These are phyloP conservation scores for Rhododendron ferrugineum DNA, from an alignment of 148 eudicot genomes.

Conservation along the genomic window DNA sequence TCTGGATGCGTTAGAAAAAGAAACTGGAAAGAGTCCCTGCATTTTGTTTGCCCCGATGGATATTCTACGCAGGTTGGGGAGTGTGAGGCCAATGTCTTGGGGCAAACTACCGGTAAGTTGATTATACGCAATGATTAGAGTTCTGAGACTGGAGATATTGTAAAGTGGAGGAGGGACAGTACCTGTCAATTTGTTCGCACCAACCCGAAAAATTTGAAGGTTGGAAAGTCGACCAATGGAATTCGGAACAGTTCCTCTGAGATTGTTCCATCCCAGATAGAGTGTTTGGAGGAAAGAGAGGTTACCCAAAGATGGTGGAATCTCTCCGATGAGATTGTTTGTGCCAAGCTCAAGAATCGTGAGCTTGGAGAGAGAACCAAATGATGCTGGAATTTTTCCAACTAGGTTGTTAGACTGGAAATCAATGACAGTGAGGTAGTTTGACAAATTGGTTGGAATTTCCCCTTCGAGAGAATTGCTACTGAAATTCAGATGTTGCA, in stretches of 20 bases:
- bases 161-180: constrained; percentile 1
- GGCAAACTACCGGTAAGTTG: constrained; percentile 6
- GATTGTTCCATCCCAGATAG: neutral
- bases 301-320: constrained; percentile 13
- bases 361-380: neutral
- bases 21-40: neutral
- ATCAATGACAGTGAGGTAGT: neutral
- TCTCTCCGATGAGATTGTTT: constrained; percentile 5
- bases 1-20: neutral
- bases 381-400: neutral
- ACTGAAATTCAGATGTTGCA: neutral
- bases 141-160: neutral
- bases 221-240: neutral
- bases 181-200: neutral
- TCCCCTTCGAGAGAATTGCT: neutral
- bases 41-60: neutral
- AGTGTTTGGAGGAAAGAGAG: neutral
- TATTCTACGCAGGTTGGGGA: neutral
- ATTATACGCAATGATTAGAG: neutral
- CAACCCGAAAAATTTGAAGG: neutral
- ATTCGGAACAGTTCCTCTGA: neutral
- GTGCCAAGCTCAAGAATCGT: neutral
- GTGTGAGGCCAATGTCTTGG: constrained; percentile 6
- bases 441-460: constrained; percentile 5
- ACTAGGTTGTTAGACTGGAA: neutral